Evolutionary conservation across 176 grass and related monocot genomes (phyloP).

Genomic region (Guadua angustifolia): DNA sequence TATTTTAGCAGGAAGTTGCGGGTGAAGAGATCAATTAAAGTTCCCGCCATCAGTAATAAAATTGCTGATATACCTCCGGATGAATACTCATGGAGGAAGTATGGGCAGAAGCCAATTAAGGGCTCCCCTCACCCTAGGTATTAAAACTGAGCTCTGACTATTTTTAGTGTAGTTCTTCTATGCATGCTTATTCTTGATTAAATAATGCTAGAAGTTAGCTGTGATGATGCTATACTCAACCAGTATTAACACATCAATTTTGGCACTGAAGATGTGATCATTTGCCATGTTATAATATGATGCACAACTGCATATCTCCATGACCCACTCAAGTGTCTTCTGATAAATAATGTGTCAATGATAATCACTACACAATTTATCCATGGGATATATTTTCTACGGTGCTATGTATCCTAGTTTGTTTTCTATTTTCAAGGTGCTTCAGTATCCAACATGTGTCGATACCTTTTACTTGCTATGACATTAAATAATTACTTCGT

Average conservation of each 20-base stretch:
- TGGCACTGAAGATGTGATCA: conserved; percentile 10
- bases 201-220: neutral
- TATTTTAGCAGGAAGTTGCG: conserved; percentile 69
- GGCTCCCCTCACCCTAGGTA: conserved; percentile 99
- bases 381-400: conserved; percentile 22
- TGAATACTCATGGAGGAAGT: conserved; percentile 98
- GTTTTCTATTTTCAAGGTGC: conserved; percentile 33
- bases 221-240: conserved; percentile 22
- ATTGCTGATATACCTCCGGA: conserved; percentile 93
- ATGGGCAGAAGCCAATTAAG: conserved; percentile 99
- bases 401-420: conserved; percentile 35
- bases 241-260: conserved; percentile 15
- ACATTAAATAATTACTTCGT: conserved; percentile 40
- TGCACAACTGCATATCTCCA: conserved; percentile 15
- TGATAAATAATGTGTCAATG: conserved; percentile 34
- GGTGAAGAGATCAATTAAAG: conserved; percentile 90
- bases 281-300: conserved; percentile 17
- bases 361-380: conserved; percentile 23
- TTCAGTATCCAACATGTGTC: conserved; percentile 10
- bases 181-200: conserved; percentile 25
- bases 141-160: conserved; percentile 11
- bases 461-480: conserved; percentile 27
- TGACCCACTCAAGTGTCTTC: conserved; percentile 38
- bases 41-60: conserved; percentile 96
- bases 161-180: conserved; percentile 8